Evolutionary conservation across 768 basidiomycete species (phyloP).

Genomic region (Boletellus sp.): DNA sequence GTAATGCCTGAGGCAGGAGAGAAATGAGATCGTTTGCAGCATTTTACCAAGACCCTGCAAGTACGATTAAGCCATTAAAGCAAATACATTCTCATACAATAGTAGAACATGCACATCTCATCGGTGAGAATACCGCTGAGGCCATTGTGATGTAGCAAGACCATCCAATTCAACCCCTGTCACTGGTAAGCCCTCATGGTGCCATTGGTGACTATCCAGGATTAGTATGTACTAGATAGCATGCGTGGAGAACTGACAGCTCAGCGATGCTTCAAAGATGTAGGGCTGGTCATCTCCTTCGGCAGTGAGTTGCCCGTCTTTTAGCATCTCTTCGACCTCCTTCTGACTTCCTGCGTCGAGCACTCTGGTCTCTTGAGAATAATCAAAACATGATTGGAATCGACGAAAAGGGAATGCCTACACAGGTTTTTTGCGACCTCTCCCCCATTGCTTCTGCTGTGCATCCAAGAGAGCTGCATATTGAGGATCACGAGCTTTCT

Average conservation of each 20-base stretch:
- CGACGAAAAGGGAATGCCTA: conserved; percentile 34
- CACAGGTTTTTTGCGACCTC: conserved; percentile 80
- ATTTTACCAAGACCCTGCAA: conserved; percentile 93
- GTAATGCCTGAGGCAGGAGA: conserved; percentile 90
- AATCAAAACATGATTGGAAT: conserved; percentile 1
- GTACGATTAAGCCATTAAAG: not conserved
- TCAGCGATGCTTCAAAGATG: conserved; percentile 92
- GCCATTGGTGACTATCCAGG: conserved; percentile 72
- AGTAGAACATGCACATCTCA: conserved; percentile 60
- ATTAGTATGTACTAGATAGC: conserved; percentile 1
- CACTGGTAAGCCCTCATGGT: conserved; percentile 92
- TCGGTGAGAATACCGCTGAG: conserved; percentile 97
- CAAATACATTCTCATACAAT: not conserved
- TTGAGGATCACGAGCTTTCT: conserved; percentile 89
- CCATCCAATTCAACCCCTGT: conserved; percentile 97
- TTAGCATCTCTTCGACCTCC: conserved; percentile 93
- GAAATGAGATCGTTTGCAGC: conserved; percentile 95
- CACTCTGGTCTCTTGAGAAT: conserved; percentile 57
- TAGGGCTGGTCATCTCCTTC: conserved; percentile 87
- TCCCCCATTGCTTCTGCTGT: conserved; percentile 80
- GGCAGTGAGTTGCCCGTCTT: conserved; percentile 75
- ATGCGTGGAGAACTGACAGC: conserved; percentile 49
- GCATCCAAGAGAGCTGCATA: conserved; percentile 88
- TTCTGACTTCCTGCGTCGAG: conserved; percentile 94
- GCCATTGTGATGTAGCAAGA: conserved; percentile 92